Percentiles rank a stretch among this genome's conserved stretches.
phyloP scores from a whole-genome alignment of 176 grass and related monocot species.

The Thalia dealbata region DNA sequence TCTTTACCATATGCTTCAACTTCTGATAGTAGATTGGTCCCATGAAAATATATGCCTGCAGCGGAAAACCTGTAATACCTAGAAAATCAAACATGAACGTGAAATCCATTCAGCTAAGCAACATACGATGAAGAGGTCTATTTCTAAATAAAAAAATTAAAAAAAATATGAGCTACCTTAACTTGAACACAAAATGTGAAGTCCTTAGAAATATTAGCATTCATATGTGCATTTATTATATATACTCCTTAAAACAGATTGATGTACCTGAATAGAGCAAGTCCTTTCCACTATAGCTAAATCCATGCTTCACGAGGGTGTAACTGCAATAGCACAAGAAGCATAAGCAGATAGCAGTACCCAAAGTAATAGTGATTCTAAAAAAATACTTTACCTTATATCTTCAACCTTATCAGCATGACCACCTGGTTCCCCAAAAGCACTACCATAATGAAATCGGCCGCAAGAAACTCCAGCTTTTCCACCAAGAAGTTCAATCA shows the following conservation, averaged over 20 bases:
- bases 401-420: slow-evolving; percentile 87
- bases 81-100: slow-evolving; percentile 20
- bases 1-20: slow-evolving; percentile 92
- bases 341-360: slow-evolving; percentile 1
- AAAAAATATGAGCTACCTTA: too few relatives aligned
- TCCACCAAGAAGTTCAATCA: slow-evolving; percentile 95
- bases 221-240: background rate
- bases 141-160: too few relatives aligned
- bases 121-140: too few relatives aligned
- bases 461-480: slow-evolving; percentile 93
- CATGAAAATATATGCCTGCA: slow-evolving; percentile 95
- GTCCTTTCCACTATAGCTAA: slow-evolving; percentile 95
- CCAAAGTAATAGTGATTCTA: slow-evolving; percentile 7
- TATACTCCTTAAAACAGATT: background rate
- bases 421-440: slow-evolving; percentile 86
- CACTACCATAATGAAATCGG: slow-evolving; percentile 84
- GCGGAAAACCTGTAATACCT: slow-evolving; percentile 85
- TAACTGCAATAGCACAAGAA: slow-evolving; percentile 39
- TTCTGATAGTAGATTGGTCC: slow-evolving; percentile 97
- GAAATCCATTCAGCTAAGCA: background rate
- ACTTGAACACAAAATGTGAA: too few relatives aligned
- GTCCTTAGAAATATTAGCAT: too few relatives aligned
- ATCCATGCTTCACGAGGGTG: slow-evolving; percentile 72
- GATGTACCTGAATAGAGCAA: slow-evolving; percentile 80
- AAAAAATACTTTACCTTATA: slow-evolving; percentile 46